Percentiles rank a stretch among this genome's conserved stretches.
These are phyloP conservation scores for Pseudopithomyces chartarum DNA, from an alignment of 2,329 filamentous ascomycete species.

Conservation along the genomic window DNA sequence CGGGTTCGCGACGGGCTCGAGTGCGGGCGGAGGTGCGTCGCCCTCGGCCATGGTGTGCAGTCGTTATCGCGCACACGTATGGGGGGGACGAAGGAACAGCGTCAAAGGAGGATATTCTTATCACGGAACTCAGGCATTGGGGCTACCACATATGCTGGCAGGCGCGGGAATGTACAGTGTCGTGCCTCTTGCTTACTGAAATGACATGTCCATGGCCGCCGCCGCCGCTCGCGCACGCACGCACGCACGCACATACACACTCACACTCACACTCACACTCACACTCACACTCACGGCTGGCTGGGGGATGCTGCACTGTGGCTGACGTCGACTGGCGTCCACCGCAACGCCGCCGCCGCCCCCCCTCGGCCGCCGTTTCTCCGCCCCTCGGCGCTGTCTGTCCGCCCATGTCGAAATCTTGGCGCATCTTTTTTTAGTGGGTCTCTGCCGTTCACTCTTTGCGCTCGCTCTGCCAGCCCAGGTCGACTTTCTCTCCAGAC, in stretches of 20 bases:
- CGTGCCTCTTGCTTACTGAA: slow-evolving; percentile 3
- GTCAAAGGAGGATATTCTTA: slow-evolving; percentile 7
- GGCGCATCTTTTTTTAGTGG: slow-evolving; percentile 31
- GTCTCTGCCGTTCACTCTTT: not conserved
- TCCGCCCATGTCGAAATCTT: slow-evolving; percentile 23
- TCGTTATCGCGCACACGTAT: not conserved
- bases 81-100: slow-evolving; percentile 4
- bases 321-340: not conserved
- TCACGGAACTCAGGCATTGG: slow-evolving; percentile 17
- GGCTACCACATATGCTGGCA: slow-evolving; percentile 24
- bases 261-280: no score
- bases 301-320: slow-evolving; percentile 6
- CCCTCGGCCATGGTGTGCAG: slow-evolving; percentile 42
- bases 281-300: not conserved
- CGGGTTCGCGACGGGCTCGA: slow-evolving; percentile 48
- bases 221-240: no score
- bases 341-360: slow-evolving; percentile 16
- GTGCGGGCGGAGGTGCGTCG: slow-evolving; percentile 31
- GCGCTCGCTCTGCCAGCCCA: slow-evolving; percentile 2
- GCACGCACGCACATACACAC: no score
- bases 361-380: slow-evolving; percentile 12
- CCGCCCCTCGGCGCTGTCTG: slow-evolving; percentile 10
- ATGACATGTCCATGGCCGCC: no score
- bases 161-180: slow-evolving; percentile 6
- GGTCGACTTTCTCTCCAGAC: not conserved